Evolutionary conservation across 176 grass and related monocot species (phyloP), one percentile per base, ranked within the genome.

Genomic region (Aegilops umbellulata): DNA sequence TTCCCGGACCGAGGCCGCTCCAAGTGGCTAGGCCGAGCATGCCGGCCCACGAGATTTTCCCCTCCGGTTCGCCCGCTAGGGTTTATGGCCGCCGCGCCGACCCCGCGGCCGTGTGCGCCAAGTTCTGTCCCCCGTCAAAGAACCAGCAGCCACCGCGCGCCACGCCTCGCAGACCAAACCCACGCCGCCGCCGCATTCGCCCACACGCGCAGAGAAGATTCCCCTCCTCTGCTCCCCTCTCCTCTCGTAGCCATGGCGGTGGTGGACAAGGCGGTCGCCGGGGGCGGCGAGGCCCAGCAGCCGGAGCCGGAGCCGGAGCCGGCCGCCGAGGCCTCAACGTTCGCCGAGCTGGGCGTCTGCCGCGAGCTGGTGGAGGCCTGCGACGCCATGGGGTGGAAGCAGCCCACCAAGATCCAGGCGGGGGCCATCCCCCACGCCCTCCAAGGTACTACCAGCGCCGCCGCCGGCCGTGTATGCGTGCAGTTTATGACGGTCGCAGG

Each of bases 391-490:
- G 84, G 85, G 30, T 91, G 89, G 92, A 87, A 79, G 87, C 47
- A 58, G 57, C 89, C 87, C 24, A 89, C 92, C 1, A 91, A 77
- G 84, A 94, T 94, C 5, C 87, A 94, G 80, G 65, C 89, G 10
- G 92, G 89, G 77, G 20, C 87, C 30, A 94, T 92, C 17, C 89
- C 89, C 38, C 75, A 83, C 75, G 92, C 89, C 25, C 87, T 94
- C 61, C 32, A 94, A 87, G 87, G 92, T 94, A 44, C 27, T 9
- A 26, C 62, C 3, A 2, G 11, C 10, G 2, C 32, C n/a, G 80
- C 10, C 27, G 29, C 26, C 42, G 64, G 44, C 63, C 65, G 6
- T 69, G 9, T 67, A 31, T 12, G 16, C 0, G 29, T 35, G 70
- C 39, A 74, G 1, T 0, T 46, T 46, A 13, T 8, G 81, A 12